A percentile compares a stretch with the other conserved stretches of the same genome.
These are phyloP conservation scores for Moricandia moricandioides DNA, from an alignment of 345 rosid genomes.

Conservation along the genomic window DNA sequence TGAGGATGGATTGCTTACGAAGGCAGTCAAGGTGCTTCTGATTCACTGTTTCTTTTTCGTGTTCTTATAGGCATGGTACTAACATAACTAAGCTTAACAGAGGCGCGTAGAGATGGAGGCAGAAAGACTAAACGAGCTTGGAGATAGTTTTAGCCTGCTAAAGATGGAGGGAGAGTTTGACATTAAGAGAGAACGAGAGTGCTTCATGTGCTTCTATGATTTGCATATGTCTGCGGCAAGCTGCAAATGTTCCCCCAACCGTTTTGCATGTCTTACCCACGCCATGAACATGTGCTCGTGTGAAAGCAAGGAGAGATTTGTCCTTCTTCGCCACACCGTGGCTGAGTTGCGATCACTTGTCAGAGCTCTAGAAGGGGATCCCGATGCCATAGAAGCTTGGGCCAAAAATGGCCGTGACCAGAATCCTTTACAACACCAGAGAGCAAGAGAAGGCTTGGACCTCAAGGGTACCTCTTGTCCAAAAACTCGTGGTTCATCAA, in stretches of 20 bases:
- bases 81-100: conserved; percentile 43
- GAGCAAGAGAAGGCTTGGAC: background rate
- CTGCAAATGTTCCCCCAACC: conserved; percentile 81
- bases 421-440: background rate
- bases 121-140: conserved; percentile 57
- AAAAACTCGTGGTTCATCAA: conserved; percentile 47
- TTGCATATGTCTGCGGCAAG: conserved; percentile 76
- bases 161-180: conserved; percentile 68
- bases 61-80: conserved; percentile 14
- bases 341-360: conserved; percentile 58
- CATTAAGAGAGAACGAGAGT: conserved; percentile 64
- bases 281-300: conserved; percentile 63
- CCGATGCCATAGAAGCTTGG: conserved; percentile 54
- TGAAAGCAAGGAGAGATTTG: conserved; percentile 48
- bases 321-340: conserved; percentile 58
- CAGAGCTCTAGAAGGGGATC: conserved; percentile 70
- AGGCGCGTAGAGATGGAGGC: conserved; percentile 74
- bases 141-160: conserved; percentile 40
- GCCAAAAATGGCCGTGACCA: conserved; percentile 31
- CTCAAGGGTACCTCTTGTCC: background rate
- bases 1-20: conserved; percentile 76
- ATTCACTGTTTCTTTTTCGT: conserved; percentile 17
- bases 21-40: conserved; percentile 65
- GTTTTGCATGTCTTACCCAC: conserved; percentile 81
- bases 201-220: conserved; percentile 87